Conservation (phyloP, 23 red algal species). For the Agarophyton chilense region DNA sequence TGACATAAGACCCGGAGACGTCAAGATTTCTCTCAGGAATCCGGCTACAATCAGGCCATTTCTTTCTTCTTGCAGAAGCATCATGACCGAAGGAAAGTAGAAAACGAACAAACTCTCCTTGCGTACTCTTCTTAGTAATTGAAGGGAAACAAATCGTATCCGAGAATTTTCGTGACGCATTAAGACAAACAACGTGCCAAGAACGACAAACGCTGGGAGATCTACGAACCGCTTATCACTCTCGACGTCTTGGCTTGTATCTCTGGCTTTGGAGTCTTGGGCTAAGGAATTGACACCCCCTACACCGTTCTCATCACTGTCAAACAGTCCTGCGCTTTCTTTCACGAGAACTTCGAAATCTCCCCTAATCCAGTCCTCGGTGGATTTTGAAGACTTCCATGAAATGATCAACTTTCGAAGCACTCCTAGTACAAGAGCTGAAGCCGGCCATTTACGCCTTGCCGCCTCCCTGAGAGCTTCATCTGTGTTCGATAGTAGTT, state of each 20-base stretch:
- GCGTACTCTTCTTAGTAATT: not conserved
- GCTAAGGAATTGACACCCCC: not conserved
- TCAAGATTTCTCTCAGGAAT: constrained; percentile 4
- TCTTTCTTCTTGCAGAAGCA: not conserved
- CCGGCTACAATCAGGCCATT: not conserved
- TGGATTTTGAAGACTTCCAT: not conserved
- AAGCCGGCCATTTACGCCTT: constrained; percentile 9
- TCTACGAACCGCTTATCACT: not conserved
- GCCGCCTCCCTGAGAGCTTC: not conserved
- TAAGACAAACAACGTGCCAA: not conserved
- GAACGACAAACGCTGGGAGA: not conserved
- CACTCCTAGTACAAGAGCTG: not conserved
- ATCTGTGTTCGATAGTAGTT: not conserved
- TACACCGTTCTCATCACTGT: not conserved
- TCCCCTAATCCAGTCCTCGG: not conserved
- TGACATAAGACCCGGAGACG: not conserved
- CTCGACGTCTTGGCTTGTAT: too few species aligned
- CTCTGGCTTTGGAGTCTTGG: not conserved
- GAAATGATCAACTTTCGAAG: not conserved
- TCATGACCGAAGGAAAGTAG: constrained; percentile 19
- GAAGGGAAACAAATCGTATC: not conserved
- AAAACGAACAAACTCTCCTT: constrained; percentile 9
- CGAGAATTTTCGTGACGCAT: constrained; percentile 14
- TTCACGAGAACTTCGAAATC: not conserved
- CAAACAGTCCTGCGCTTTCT: not conserved